Evolutionary conservation across 345 rosid genomes (phyloP), one percentile per base, ranked within the genome.

Genomic region (Rhodomyrtus tomentosa): DNA sequence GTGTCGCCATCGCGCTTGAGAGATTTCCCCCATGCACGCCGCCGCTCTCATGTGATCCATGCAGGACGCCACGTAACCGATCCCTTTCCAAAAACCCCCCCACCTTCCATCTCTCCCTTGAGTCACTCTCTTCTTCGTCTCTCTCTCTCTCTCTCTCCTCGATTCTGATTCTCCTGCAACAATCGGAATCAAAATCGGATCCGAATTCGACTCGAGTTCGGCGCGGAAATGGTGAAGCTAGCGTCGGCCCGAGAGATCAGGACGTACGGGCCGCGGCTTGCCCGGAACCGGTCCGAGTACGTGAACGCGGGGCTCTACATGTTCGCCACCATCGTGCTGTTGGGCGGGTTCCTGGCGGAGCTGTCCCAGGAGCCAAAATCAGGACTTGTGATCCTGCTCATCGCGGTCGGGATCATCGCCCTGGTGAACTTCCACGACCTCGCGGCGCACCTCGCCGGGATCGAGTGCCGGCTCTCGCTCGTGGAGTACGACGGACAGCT

Each of bases 171-270:
- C 27, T 38, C 40, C 14, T 42, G 5, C 7, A 10, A 32, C 12
- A 9, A 18, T 29, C 1, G 48, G 15, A 29, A 27, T 42, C 51
- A 51, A 50, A 25, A 25, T 25, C 45, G 74, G 20, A 42, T 68
- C 45, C 45, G 13, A n/a, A 56, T 82, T 24, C 2, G 27, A 49
- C 49, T 50, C 21, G 29, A 27, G 15, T 25, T 56, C 27, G 24
- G 24, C 18, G 10, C 53, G n/a, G 24, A 24, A n/a, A 68, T 29
- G 99, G 99, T 92, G 93, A 96, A 95, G 91, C 92, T 94, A 58
- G 96, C 97, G 54, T 90, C 99, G 83, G 94, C 97, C 24, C 88
- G 97, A 74, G 98, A 95, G 89, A 87, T 86, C 80, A 88, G 95
- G 84, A 87, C 89, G 89, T 93, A 96, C 90, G 95, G 99, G 5